Conservation (phyloP, 2,329 filamentous ascomycete genomes). For the Aspergillus sp. region DNA sequence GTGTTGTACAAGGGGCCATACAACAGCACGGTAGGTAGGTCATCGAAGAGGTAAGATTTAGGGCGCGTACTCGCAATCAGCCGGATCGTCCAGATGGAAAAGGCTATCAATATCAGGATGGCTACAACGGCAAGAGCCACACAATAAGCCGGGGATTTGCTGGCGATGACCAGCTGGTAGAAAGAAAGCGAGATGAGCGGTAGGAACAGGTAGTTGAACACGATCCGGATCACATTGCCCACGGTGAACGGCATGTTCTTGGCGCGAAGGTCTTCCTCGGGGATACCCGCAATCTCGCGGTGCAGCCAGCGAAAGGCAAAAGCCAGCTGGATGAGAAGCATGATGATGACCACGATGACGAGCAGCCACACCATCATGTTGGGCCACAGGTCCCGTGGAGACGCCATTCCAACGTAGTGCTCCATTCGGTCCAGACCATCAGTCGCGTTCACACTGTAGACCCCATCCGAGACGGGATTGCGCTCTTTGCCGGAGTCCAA, state of each 20-base stretch:
- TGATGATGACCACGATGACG: slow-evolving; percentile 67
- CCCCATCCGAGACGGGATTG: slow-evolving; percentile 72
- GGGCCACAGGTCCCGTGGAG: slow-evolving; percentile 81
- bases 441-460: slow-evolving; percentile 76
- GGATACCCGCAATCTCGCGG: slow-evolving; percentile 67
- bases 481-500: slow-evolving; percentile 67
- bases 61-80: slow-evolving; percentile 79
- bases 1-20: slow-evolving; percentile 98
- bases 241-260: slow-evolving; percentile 89
- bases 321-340: slow-evolving; percentile 70
- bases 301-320: slow-evolving; percentile 77
- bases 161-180: slow-evolving; percentile 82
- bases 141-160: slow-evolving; percentile 65
- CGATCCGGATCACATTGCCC: slow-evolving; percentile 76
- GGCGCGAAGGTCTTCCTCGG: slow-evolving; percentile 81
- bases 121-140: slow-evolving; percentile 75
- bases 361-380: slow-evolving; percentile 91
- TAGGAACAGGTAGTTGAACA: slow-evolving; percentile 89
- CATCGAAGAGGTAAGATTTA: slow-evolving; percentile 86
- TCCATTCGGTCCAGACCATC: slow-evolving; percentile 79
- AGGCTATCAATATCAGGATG: slow-evolving; percentile 69
- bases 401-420: slow-evolving; percentile 77
- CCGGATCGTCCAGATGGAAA: slow-evolving; percentile 75
- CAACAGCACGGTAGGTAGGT: slow-evolving; percentile 80
- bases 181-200: slow-evolving; percentile 84